These are phyloP conservation scores for Isochrysis galbana DNA, from an alignment of 78 protist genomes.

Conservation along the genomic window DNA sequence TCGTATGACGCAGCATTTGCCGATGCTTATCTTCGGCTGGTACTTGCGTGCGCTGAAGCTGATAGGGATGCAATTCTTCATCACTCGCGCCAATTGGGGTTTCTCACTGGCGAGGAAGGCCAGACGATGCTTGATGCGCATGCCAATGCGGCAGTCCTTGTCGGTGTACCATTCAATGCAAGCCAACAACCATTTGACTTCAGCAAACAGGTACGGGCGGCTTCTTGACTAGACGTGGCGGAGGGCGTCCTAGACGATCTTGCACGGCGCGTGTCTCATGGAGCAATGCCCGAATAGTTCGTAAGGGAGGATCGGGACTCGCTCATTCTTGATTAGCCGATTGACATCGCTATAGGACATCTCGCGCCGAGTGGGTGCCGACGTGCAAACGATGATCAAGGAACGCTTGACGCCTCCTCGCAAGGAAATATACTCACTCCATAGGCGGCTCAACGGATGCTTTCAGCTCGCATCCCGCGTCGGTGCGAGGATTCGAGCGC, in stretches of 20 bases:
- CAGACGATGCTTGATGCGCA: slow-evolving; percentile 81
- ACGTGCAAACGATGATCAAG: slow-evolving; percentile 76
- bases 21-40: slow-evolving; percentile 66
- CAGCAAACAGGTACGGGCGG: slow-evolving; percentile 14
- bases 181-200: slow-evolving; percentile 64
- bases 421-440: slow-evolving; percentile 82
- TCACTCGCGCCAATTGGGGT: slow-evolving; percentile 71
- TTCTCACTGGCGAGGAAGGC: slow-evolving; percentile 84
- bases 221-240: too few relatives aligned
- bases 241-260: too few relatives aligned
- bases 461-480: slow-evolving; percentile 18
- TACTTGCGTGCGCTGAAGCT: slow-evolving; percentile 58
- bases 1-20: slow-evolving; percentile 54
- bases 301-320: too few relatives aligned
- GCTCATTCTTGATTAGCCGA: too few relatives aligned
- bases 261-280: too few relatives aligned
- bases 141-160: slow-evolving; percentile 50
- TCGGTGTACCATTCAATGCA: slow-evolving; percentile 53
- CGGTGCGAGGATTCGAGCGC: background rate
- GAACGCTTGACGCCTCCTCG: slow-evolving; percentile 38
- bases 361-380: slow-evolving; percentile 48
- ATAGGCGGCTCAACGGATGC: slow-evolving; percentile 67
- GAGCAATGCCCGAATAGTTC: too few relatives aligned
- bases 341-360: too few relatives aligned
- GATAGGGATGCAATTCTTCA: slow-evolving; percentile 49